A percentile compares a stretch with the other conserved stretches of the same genome.
Conservation (phyloP, 1,284 basidiomycete genomes). For the Tilletia indica region DNA sequence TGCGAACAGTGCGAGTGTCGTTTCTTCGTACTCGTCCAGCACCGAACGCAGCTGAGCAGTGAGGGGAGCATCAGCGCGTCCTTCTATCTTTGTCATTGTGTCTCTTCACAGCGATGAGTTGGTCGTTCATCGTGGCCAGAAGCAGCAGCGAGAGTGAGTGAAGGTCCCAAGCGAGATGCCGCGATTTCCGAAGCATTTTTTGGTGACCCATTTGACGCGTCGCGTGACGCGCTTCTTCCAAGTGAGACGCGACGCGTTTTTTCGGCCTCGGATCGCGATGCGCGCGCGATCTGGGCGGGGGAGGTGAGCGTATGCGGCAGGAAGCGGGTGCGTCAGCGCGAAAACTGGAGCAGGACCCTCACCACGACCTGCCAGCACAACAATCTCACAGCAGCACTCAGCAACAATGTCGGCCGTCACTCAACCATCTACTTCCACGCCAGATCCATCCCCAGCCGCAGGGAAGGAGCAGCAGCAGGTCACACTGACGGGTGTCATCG, state of each 20-base stretch:
- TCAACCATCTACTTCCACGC: no score
- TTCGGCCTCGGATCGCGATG: neutral
- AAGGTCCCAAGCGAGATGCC: neutral
- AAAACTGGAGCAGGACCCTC: neutral
- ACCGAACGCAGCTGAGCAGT: neutral
- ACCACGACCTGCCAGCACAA: neutral
- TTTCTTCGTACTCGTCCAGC: conserved; percentile 6
- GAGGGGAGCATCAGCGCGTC: no score
- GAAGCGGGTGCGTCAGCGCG: neutral
- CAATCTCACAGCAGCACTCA: no score
- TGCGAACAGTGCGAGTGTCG: neutral
- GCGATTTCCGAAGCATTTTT: neutral
- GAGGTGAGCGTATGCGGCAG: neutral
- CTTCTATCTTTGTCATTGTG: no score
- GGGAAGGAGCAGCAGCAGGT: no score
- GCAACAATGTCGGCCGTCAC: no score
- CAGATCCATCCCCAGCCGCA: no score
- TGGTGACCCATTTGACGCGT: neutral
- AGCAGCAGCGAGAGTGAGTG: no score
- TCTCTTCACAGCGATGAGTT: no score
- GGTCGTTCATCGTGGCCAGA: no score
- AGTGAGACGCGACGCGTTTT: neutral
- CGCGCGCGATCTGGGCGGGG: neutral
- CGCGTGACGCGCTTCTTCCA: conserved; percentile 3
- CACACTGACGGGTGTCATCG: no score